Evolutionary conservation across 768 basidiomycete genomes (phyloP).

Genomic region (Hypholoma fasciculare): DNA sequence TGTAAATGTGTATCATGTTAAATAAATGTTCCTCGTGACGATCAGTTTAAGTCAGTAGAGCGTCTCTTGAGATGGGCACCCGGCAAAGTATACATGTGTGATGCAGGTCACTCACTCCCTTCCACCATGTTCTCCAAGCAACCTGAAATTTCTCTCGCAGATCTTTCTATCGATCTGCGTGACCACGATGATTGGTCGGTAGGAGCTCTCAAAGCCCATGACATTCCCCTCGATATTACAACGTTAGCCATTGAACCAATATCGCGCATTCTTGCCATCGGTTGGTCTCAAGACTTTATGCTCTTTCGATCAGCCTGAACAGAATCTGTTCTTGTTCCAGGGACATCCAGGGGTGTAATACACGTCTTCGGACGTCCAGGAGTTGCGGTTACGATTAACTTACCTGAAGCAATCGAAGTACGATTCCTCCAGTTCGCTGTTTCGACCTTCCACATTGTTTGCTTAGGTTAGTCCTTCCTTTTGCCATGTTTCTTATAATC

Average conservation of each 20-base stretch:
- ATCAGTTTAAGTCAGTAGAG: background rate
- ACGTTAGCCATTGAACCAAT: conserved; percentile 60
- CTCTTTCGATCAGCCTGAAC: background rate
- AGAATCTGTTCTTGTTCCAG: conserved; percentile 31
- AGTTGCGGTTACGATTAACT: conserved; percentile 49
- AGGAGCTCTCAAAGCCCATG: conserved; percentile 46
- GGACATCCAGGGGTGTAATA: conserved; percentile 63
- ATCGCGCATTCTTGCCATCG: conserved; percentile 59
- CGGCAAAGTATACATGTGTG: background rate
- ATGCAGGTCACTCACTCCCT: background rate
- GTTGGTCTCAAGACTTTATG: conserved; percentile 27
- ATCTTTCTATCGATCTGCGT: conserved; percentile 57
- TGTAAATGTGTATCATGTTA: background rate
- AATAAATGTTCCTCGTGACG: background rate
- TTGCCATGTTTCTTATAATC: background rate
- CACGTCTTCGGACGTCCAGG: conserved; percentile 69
- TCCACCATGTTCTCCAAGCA: conserved; percentile 43
- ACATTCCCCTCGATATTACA: conserved; percentile 51
- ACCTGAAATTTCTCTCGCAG: conserved; percentile 34
- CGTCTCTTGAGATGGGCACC: background rate
- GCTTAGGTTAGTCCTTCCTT: conserved; percentile 51
- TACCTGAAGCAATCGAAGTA: conserved; percentile 47
- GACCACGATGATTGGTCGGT: conserved; percentile 61
- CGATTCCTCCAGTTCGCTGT: conserved; percentile 65
- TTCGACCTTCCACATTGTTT: conserved; percentile 54